These are phyloP conservation scores for Albifimbria verrucaria DNA, from an alignment of 2,329 filamentous ascomycete species.

Conservation along the genomic window DNA sequence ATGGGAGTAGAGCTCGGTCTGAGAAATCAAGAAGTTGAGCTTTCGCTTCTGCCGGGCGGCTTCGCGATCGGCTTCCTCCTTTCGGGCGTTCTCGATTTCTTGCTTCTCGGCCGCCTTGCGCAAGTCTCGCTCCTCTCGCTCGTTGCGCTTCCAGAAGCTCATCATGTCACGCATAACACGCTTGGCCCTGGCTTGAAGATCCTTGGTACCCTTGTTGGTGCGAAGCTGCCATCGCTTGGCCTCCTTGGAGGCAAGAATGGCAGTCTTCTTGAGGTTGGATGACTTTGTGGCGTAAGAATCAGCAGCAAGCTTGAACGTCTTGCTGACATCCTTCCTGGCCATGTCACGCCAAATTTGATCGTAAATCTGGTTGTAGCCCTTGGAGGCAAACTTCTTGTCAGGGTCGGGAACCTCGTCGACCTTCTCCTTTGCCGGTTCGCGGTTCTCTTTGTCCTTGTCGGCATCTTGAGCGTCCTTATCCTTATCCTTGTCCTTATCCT, in stretches of 20 bases:
- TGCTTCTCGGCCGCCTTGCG: slow-evolving; percentile 93
- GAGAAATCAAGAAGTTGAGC: slow-evolving; percentile 98
- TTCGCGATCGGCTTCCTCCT: slow-evolving; percentile 95
- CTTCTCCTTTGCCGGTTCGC: slow-evolving; percentile 46
- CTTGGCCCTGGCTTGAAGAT: slow-evolving; percentile 94
- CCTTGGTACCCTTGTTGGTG: slow-evolving; percentile 98
- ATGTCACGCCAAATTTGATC: slow-evolving; percentile 97
- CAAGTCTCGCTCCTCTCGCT: slow-evolving; percentile 92
- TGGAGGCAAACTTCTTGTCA: slow-evolving; percentile 72
- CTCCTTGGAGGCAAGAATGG: slow-evolving; percentile 93
- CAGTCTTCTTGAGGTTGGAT: slow-evolving; percentile 97
- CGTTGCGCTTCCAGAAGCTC: slow-evolving; percentile 98
- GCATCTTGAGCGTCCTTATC: slow-evolving; percentile 41
- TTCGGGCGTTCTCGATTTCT: slow-evolving; percentile 93
- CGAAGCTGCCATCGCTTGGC: slow-evolving; percentile 95
- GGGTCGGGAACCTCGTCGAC: slow-evolving; percentile 50
- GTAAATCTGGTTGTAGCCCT: slow-evolving; percentile 94
- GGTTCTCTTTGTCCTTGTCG: slow-evolving; percentile 36
- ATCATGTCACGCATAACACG: slow-evolving; percentile 99
- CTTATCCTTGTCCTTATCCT: slow-evolving; percentile 39
- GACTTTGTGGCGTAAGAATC: slow-evolving; percentile 82
- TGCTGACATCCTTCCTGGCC: slow-evolving; percentile 87
- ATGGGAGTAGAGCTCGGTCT: slow-evolving; percentile 98
- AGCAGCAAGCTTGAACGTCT: slow-evolving; percentile 83
- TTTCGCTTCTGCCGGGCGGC: slow-evolving; percentile 97